Evolutionary conservation across 495 filamentous ascomycete genomes (phyloP), one percentile per base, ranked within the genome.

Genomic region (Tuber calosporum): DNA sequence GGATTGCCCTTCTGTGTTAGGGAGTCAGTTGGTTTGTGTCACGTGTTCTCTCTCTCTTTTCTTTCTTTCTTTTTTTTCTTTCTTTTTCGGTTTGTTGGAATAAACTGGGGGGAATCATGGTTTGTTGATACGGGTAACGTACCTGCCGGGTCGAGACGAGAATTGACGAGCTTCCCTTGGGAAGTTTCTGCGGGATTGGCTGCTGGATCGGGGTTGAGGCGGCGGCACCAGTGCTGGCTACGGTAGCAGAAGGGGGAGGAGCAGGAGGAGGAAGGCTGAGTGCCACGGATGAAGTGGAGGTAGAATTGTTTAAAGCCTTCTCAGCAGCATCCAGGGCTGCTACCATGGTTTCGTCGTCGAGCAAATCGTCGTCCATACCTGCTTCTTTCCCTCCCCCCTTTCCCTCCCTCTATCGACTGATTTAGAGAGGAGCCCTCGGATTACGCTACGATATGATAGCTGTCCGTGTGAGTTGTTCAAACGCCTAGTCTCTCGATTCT

Each of bases 1-100:
- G 96, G 96, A 81, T 99, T 99, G 66, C 96, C 95, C 82, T 97
- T 97, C 81, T 99, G 94, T 30, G 37, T 34, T 9, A 22, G 26
- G n/a, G 36, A 11, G 42, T 69, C 15, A 71, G 58, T 30, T n/a
- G 53, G 53, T 17, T 34, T 62, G 53, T 62, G 53, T 62, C 53
- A 62, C 53, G 53, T 62, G 53, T 0, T 62, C 17, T 58, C 17
- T 30, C 17, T 8, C 13, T 62, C 5, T 34, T 9, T 53, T 22
- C 17, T 34, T 17, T 62, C 34, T 39, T 39, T 39, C 34, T 30
- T 58, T 30, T 58, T 30, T 6, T 26, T 30, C 8, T 17, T n/a
- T 26, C 7, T 17, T 19, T 34, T 62, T 62, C 13, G 26, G 53
- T 34, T 62, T 62, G 53, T 34, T 62, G 53, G 53, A 34, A 34